Evolutionary conservation across 2,329 filamentous ascomycete species (phyloP).

Genomic region (Aspergillus tubingensis): DNA sequence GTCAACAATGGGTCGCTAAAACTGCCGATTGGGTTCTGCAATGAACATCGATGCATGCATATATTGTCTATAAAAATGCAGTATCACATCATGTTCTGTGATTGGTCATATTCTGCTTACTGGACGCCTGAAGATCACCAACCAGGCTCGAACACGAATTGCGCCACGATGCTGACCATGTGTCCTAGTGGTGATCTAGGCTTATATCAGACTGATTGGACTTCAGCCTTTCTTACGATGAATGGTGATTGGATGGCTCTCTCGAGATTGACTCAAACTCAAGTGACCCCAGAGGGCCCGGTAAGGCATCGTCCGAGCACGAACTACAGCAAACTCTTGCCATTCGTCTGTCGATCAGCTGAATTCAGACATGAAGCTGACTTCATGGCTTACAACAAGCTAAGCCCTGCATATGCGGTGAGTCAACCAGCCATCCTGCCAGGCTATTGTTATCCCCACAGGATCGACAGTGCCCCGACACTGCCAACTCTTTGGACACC

Average conservation of each 20-base stretch:
- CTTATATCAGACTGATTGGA: neutral
- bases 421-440: neutral
- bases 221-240: neutral
- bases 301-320: neutral
- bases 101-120: neutral
- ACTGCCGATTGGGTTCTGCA: neutral
- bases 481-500: neutral
- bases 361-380: neutral
- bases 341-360: neutral
- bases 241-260: neutral
- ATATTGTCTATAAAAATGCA: conserved; percentile 3
- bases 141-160: neutral
- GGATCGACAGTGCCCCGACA: neutral
- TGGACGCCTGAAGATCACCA: neutral
- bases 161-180: neutral
- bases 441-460: neutral
- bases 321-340: neutral
- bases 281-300: neutral
- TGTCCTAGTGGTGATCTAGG: neutral
- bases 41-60: neutral
- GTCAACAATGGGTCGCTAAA: neutral
- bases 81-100: neutral
- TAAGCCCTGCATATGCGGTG: conserved; percentile 1
- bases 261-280: neutral
- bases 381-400: neutral